A percentile compares a stretch with the other conserved stretches of the same genome.
Evolutionary conservation across 2,329 filamentous ascomycete species (phyloP).

Genomic region (Dichotomopilus funicola): DNA sequence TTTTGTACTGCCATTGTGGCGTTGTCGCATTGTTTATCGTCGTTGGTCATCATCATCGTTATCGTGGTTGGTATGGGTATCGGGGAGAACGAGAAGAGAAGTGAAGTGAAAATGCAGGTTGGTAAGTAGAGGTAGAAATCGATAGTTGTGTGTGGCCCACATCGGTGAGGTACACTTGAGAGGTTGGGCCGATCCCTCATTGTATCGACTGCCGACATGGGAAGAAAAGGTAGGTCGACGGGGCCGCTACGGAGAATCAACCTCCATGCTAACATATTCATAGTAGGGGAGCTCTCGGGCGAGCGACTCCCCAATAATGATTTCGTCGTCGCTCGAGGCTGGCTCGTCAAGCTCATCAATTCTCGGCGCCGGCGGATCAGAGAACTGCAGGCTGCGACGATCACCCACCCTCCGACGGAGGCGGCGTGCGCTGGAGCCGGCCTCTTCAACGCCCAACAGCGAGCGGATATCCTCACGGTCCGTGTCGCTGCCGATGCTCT

Average conservation of each 20-base stretch:
- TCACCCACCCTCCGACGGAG: slow-evolving; percentile 41
- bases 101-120: neutral
- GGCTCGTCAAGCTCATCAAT: slow-evolving; percentile 51
- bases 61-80: slow-evolving; percentile 3
- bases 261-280: slow-evolving; percentile 47
- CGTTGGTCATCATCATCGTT: slow-evolving; percentile 4
- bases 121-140: neutral
- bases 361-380: slow-evolving; percentile 43
- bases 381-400: slow-evolving; percentile 43
- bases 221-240: neutral
- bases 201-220: neutral
- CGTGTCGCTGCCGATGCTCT: slow-evolving; percentile 44
- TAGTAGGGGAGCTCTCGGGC: slow-evolving; percentile 46
- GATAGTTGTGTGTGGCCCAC: no score
- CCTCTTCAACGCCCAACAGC: slow-evolving; percentile 34
- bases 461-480: slow-evolving; percentile 37
- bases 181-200: neutral
- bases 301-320: slow-evolving; percentile 35
- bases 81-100: neutral
- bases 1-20: slow-evolving; percentile 5
- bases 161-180: no score
- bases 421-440: slow-evolving; percentile 43
- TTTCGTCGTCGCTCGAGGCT: slow-evolving; percentile 41
- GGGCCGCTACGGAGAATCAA: slow-evolving; percentile 34
- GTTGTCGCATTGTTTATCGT: neutral